Evolutionary conservation across 169 alveolate genomes (phyloP), one percentile per base, ranked within the genome.

Genomic region (Ichthyophthirius multifiliis): DNA sequence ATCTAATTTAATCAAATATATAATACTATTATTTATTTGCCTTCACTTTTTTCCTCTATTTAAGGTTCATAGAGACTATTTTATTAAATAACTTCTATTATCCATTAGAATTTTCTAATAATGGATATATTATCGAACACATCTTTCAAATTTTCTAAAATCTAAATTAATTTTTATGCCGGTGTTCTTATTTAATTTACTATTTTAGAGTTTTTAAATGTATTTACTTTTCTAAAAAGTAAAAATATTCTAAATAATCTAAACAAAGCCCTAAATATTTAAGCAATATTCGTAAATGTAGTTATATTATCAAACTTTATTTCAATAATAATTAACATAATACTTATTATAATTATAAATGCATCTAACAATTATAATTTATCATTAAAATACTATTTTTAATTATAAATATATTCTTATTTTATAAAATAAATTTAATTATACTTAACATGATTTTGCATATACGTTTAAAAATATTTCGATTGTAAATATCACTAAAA

Each of bases 221-320:
- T 6, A 35, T 34, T 44, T 73, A 81, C 86, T 43, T 81, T 73
- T 23, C 86, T 73, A 3, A 80, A 62, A 15, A 80, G 74, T 43
- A 80, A 55, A 73, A 80, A 80, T 3, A 80, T 39, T 73, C 86
- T 80, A 71, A 80, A 71, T 31, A 80, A 80, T 67, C 86, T 74
- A 30, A 80, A 80, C 15, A 80, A 39, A 3, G 79, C 86, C 55
- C 86, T 80, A 15, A 80, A 13, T 13, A 67, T 71, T 45, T 47
- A 39, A 35, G 79, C 73, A 15, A 73, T 71, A 13, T 47, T 67
- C 1, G 44, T 20, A 63, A 80, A 80, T 47, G 71, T 55, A 6
- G 48, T 30, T 18, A 65, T 76, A 65, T 35, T 37, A 5, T 48
- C 43, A 6, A 67, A 4, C 15, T 20, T 46, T 9, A 67, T 27